Evolutionary conservation across 2,329 filamentous ascomycete species (phyloP), one percentile per base, ranked within the genome.

Genomic region (Fusarium napiforme): DNA sequence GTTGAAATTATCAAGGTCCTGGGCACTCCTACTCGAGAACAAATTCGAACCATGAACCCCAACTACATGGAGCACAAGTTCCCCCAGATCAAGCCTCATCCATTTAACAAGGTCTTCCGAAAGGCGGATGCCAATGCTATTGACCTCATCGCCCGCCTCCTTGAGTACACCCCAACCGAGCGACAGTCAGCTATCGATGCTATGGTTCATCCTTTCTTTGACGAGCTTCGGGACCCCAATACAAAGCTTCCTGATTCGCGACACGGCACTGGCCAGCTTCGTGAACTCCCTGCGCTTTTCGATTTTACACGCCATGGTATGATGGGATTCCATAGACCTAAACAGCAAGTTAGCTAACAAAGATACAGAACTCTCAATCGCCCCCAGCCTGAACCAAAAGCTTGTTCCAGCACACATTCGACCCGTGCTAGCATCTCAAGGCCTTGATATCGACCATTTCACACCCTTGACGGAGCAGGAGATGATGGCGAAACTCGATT

Each of bases 41-140:
- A 99, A 84, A 99, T 99, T 80, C 93, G 96, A 77, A 99, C 96
- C 75, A 99, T 99, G 96, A 99, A 99, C 84, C 96, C 96, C 67
- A 99, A 99, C 85, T 99, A 99, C 85, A 99, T 99, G 96, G 96
- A 99, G 86, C 96, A 99, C 87, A 98, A 98, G 87, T 99, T 99
- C 85, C 96, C 96, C 53, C 96, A 99, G 84, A 99, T 99, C 87
- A 99, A 99, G 87, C 96, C 96, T 66, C 96, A 99, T 81, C 96
- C 96, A 34, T 99, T 99, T 88, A 97, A 93, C 86, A 98, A 98
- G 90, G 96, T 99, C 63, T 98, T 99, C 90, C 92, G 96, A 77
- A 98, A 97, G 89, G 96, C 96, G 64, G 94, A 97, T 76, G 89
- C 91, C 37, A 95, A 94, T 79, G 96, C 96, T 43, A 97, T 99